These are phyloP conservation scores for Trypanosomatidae sp. DNA, from an alignment of 208 protist species.

Conservation along the genomic window DNA sequence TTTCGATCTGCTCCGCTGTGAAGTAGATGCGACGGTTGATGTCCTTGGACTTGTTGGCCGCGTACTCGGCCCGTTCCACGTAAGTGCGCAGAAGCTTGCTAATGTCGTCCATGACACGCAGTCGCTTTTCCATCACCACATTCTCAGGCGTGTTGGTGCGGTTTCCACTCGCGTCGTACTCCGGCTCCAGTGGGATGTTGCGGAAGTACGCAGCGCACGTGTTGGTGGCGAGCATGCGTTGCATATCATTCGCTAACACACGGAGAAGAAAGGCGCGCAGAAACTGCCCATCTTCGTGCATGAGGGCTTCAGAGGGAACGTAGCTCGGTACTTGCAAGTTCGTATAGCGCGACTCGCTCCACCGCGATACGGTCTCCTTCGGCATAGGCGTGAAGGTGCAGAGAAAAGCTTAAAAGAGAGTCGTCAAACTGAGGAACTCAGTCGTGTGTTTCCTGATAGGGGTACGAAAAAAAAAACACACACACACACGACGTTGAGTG, in stretches of 20 bases:
- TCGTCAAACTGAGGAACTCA: neutral
- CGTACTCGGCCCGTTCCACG: conserved; percentile 49
- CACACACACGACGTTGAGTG: neutral
- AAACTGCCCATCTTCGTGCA: conserved; percentile 84
- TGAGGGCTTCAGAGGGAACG: conserved; percentile 78
- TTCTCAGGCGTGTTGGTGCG: conserved; percentile 81
- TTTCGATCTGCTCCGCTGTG: conserved; percentile 84
- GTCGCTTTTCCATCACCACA: conserved; percentile 66
- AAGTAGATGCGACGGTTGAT: conserved; percentile 91
- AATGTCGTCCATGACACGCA: conserved; percentile 72
- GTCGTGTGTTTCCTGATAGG: neutral
- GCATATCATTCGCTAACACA: conserved; percentile 69
- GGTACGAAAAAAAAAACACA: neutral
- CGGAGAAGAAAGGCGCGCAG: conserved; percentile 81
- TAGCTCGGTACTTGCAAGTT: conserved; percentile 86
- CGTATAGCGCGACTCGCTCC: conserved; percentile 79
- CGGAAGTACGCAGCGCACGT: conserved; percentile 71
- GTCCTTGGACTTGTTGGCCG: conserved; percentile 55
- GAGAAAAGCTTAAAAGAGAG: neutral
- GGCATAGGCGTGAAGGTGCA: conserved; percentile 18
- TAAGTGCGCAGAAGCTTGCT: conserved; percentile 59
- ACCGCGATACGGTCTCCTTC: conserved; percentile 51
- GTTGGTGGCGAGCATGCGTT: conserved; percentile 68
- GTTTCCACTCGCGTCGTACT: conserved; percentile 79
- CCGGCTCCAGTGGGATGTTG: conserved; percentile 70